Evolutionary conservation across 352 stramenopile species (phyloP).

Genomic region (Phytophthora europaea): DNA sequence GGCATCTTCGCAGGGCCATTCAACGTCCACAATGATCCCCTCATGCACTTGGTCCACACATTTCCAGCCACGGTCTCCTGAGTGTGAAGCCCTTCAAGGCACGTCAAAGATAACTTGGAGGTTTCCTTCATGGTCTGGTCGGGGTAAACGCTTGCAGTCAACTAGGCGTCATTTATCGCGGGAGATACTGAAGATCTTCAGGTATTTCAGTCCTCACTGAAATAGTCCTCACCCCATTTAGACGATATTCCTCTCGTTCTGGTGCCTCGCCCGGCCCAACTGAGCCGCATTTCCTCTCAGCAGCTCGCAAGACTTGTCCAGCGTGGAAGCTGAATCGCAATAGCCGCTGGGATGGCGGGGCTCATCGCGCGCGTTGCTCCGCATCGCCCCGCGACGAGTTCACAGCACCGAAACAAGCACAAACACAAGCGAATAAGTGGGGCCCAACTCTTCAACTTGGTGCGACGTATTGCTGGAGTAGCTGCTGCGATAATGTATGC

Average conservation of each 20-base stretch:
- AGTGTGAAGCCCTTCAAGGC: no score
- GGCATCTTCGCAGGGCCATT: no score
- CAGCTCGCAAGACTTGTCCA: neutral
- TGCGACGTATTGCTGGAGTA: constrained; percentile 34
- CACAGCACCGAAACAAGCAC: constrained; percentile 13
- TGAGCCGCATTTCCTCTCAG: constrained; percentile 1
- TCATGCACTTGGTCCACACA: no score
- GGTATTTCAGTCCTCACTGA: constrained; percentile 23
- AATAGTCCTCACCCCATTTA: constrained; percentile 12
- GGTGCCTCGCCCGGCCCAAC: neutral
- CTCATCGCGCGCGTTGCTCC: constrained; percentile 29
- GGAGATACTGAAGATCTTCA: neutral
- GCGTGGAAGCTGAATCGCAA: neutral
- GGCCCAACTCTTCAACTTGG: constrained; percentile 36
- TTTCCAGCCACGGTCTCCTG: neutral
- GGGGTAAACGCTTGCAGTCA: neutral
- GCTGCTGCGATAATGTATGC: constrained; percentile 34
- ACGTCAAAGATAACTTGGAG: neutral
- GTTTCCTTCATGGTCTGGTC: neutral
- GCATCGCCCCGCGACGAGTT: neutral
- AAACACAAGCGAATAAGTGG: constrained; percentile 36
- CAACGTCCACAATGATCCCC: no score
- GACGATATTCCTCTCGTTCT: constrained; percentile 3
- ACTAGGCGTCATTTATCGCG: neutral
- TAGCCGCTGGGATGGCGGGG: constrained; percentile 19